Evolutionary conservation across 495 filamentous ascomycete species (phyloP), one percentile per base, ranked within the genome.

Genomic region (Aspergillus ostianus): DNA sequence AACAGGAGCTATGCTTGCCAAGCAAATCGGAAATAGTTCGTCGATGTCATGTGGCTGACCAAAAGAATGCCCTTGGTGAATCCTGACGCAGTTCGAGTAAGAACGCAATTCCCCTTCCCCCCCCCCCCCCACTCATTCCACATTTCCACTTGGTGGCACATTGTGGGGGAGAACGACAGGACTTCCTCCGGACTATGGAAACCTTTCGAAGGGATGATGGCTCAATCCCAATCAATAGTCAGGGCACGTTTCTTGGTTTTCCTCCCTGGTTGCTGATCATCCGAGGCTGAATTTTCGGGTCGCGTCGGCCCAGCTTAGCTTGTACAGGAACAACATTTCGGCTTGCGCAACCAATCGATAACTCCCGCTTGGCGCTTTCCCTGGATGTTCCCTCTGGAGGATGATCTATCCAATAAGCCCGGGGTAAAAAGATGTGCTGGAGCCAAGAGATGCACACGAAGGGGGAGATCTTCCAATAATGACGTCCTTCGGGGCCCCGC

Each of bases 221-320:
- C 10, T 20, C 47, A 49, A 49, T 49, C 18, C 47, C 21, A 6
- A 20, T 49, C 65, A 59, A 63, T 68, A 68, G 55, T 63, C 60
- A 57, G 46, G 57, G 60, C 60, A 62, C 55, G 64, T 66, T 61
- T 61, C 66, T 65, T 64, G 65, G 67, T 64, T 64, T 56, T 57
- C 62, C 63, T 68, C 66, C 71, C 69, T 74, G 64, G 70, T 63
- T 62, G 72, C 64, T 70, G 74, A 77, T 75, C 72, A 68, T 70
- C 74, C 71, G 72, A 73, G 69, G 69, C 65, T 70, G 65, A 64
- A 58, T 63, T 65, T 61, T 68, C 68, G 71, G 65, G 57, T 66
- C 56, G 69, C 63, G 56, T 69, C 66, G 69, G 68, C 58, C 50
- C 62, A 57, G 58, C 46, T 60, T 49, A 27, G 58, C 63, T 70